A percentile compares a stretch with the other conserved stretches of the same genome.
These are phyloP conservation scores for Coffea eugenioides DNA, from an alignment of 257 asterid species.

Conservation along the genomic window DNA sequence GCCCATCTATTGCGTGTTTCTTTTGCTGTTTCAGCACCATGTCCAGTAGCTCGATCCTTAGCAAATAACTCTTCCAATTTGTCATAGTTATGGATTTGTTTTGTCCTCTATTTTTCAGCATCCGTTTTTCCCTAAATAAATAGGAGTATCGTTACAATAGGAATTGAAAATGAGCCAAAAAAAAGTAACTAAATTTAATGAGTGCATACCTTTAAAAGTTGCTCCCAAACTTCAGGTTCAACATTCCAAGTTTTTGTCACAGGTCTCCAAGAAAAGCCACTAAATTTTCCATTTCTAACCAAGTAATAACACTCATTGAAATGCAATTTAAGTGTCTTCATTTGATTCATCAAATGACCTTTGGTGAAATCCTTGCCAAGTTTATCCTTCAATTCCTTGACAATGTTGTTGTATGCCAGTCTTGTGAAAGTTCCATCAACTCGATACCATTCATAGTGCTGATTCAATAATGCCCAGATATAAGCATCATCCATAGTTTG, in stretches of 20 bases:
- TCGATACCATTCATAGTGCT: background rate
- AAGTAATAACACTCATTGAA: background rate
- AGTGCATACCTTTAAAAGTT: no score
- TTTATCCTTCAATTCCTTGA: background rate
- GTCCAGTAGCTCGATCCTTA: background rate
- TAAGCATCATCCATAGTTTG: background rate
- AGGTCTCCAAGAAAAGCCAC: background rate
- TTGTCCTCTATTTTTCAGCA: no score
- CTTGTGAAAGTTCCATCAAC: background rate
- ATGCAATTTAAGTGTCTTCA: background rate
- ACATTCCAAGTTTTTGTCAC: no score
- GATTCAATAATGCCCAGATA: background rate
- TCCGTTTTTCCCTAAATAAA: no score
- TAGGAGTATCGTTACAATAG: no score
- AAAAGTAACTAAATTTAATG: no score
- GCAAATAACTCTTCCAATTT: no score
- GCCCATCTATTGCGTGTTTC: background rate
- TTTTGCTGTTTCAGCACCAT: background rate
- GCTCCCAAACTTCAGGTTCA: background rate
- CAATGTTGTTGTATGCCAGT: background rate
- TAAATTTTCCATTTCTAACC: background rate
- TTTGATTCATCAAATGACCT: background rate
- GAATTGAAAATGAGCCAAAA: no score
- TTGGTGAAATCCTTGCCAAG: background rate
- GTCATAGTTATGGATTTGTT: no score